Conservation (phyloP, 2,329 filamentous ascomycete species). For the Lecanicillium sp. region DNA sequence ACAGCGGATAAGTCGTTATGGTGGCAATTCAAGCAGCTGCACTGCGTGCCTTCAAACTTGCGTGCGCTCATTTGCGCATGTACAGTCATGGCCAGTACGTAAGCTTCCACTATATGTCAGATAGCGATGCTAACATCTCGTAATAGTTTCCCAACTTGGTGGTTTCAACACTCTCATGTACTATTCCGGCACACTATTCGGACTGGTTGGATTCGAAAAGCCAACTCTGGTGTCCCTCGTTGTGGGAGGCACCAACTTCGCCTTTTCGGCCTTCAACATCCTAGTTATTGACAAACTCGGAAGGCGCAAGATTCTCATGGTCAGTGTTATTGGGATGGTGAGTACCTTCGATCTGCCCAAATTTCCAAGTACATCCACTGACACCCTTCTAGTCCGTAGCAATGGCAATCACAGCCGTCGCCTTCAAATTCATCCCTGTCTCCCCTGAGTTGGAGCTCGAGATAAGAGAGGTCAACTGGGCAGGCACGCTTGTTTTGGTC, state of each 20-base stretch:
- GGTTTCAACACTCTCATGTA: constrained; percentile 12
- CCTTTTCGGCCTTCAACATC: constrained; percentile 41
- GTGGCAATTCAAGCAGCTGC: constrained; percentile 37
- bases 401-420: constrained; percentile 30
- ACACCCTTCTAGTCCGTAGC: constrained; percentile 29
- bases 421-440: constrained; percentile 37
- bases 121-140: no score
- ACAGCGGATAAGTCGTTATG: constrained; percentile 31
- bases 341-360: no score
- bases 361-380: no score
- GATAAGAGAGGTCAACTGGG: constrained; percentile 19
- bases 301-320: constrained; percentile 34
- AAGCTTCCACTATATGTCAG: no score
- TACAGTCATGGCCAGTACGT: constrained; percentile 36
- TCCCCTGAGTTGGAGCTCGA: constrained; percentile 29
- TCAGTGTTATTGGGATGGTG: constrained; percentile 20
- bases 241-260: constrained; percentile 37
- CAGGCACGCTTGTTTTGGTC: constrained; percentile 18
- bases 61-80: constrained; percentile 37
- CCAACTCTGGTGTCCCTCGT: constrained; percentile 37
- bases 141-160: constrained; percentile 18
- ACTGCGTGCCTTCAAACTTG: constrained; percentile 33
- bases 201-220: constrained; percentile 35
- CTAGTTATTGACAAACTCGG: constrained; percentile 37
- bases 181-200: constrained; percentile 7